These are phyloP conservation scores for Ceratobasidium sp. DNA, from an alignment of 1,284 basidiomycete species.

Conservation along the genomic window DNA sequence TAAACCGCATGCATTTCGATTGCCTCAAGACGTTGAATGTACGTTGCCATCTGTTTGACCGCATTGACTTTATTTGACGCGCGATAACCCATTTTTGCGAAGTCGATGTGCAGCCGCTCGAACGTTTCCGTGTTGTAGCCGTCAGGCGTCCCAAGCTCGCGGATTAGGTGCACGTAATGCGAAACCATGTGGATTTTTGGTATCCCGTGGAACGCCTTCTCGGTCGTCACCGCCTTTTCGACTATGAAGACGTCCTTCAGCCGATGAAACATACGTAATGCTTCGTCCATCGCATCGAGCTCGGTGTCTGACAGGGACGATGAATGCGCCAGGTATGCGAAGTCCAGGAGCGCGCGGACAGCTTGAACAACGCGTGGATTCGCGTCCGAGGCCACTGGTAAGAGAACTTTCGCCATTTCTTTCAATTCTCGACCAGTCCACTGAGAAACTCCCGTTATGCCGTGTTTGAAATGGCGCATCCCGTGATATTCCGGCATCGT, in stretches of 20 bases:
- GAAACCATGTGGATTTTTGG: constrained; percentile 58
- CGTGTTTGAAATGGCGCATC: background rate
- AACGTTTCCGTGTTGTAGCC: constrained; percentile 47
- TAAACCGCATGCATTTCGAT: constrained; percentile 37
- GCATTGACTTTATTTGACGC: constrained; percentile 44
- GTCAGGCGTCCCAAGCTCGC: constrained; percentile 45
- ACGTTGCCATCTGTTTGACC: constrained; percentile 47
- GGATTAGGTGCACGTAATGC: constrained; percentile 43
- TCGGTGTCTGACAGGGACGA: constrained; percentile 53
- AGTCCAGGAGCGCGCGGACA: constrained; percentile 55
- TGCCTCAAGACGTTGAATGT: constrained; percentile 38
- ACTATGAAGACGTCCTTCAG: constrained; percentile 56
- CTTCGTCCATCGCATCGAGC: constrained; percentile 52
- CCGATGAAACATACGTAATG: constrained; percentile 55
- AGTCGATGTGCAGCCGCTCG: constrained; percentile 49
- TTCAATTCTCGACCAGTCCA: constrained; percentile 55
- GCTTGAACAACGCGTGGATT: constrained; percentile 44
- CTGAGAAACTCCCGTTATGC: constrained; percentile 51
- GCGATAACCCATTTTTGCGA: constrained; percentile 42
- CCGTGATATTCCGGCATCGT: constrained; percentile 21
- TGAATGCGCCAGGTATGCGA: constrained; percentile 52
- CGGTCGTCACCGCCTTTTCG: constrained; percentile 52
- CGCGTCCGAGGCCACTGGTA: constrained; percentile 52
- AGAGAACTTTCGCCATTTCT: constrained; percentile 56
- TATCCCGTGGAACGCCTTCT: constrained; percentile 56